Conservation (phyloP, 192 early-diverging fungal genomes). For the Coemansia sp. region DNA sequence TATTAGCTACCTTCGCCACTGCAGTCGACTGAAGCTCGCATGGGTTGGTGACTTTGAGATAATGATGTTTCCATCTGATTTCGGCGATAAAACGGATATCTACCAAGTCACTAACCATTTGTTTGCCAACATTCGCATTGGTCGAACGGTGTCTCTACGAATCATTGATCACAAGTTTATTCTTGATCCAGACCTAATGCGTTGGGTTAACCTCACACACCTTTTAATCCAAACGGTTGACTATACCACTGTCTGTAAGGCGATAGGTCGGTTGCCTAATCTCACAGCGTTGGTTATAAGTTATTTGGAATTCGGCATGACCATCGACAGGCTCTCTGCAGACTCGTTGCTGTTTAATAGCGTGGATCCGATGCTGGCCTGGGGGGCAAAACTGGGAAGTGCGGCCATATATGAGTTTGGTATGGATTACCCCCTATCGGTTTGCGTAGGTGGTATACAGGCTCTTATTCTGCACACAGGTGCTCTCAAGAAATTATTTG, state of each 20-base stretch:
- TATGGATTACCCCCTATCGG: too few relatives aligned
- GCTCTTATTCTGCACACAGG: neutral
- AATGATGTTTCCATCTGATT: neutral
- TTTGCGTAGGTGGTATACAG: neutral
- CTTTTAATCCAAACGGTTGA: neutral
- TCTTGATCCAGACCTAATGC: neutral
- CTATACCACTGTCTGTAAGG: neutral
- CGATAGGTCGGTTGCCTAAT: neutral
- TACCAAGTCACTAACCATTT: neutral
- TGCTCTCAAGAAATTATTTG: neutral
- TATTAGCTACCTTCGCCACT: neutral
- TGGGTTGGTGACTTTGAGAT: neutral
- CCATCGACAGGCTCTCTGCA: neutral
- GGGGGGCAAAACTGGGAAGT: too few relatives aligned
- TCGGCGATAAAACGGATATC: neutral
- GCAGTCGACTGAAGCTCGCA: neutral
- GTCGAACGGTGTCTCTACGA: neutral
- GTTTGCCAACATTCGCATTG: neutral
- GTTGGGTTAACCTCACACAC: neutral
- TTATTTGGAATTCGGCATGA: neutral
- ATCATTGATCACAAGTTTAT: neutral
- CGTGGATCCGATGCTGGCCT: neutral
- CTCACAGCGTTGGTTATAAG: neutral
- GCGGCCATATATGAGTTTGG: too few relatives aligned
- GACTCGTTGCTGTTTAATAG: neutral